phyloP scores from a whole-genome alignment of 2,329 filamentous ascomycete genomes.

The Pseudogymnoascus sp. region DNA sequence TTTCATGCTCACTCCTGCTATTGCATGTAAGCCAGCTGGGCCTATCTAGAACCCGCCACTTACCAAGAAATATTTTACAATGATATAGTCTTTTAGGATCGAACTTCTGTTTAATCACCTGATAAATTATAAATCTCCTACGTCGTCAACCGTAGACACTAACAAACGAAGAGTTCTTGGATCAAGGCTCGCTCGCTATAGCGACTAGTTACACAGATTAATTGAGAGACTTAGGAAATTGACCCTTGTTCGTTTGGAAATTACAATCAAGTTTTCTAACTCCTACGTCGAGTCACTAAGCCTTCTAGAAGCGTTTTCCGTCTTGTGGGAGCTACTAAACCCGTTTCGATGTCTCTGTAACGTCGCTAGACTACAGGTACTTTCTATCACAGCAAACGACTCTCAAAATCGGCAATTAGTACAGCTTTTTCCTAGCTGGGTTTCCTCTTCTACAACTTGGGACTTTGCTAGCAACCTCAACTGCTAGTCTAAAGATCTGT shows the following conservation, averaged over 20 bases:
- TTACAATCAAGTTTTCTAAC: no score
- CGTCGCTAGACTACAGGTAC: slow-evolving; percentile 8
- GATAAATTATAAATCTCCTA: not conserved
- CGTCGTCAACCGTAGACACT: not conserved
- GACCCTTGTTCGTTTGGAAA: slow-evolving; percentile 7
- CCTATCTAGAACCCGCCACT: slow-evolving; percentile 11
- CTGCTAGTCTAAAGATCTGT: slow-evolving; percentile 11
- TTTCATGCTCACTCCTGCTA: slow-evolving; percentile 7
- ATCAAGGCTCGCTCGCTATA: slow-evolving; percentile 14
- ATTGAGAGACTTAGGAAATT: slow-evolving; percentile 13
- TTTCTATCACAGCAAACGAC: not conserved
- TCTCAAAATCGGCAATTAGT: not conserved
- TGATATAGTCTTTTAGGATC: slow-evolving; percentile 13
- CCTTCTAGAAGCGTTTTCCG: slow-evolving; percentile 6
- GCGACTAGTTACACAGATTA: slow-evolving; percentile 16
- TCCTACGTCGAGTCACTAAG: slow-evolving; percentile 10
- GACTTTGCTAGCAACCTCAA: slow-evolving; percentile 8
- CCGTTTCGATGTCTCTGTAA: slow-evolving; percentile 13
- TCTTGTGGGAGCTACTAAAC: slow-evolving; percentile 9
- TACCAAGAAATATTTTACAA: slow-evolving; percentile 13
- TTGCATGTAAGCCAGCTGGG: slow-evolving; percentile 7
- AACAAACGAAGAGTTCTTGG: not conserved
- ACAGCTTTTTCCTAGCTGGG: slow-evolving; percentile 2
- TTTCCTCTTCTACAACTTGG: not conserved
- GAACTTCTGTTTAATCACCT: slow-evolving; percentile 8